A percentile compares a stretch with the other conserved stretches of the same genome.
Evolutionary conservation across 208 protist genomes (phyloP).

Genomic region (Strigomonas galati): DNA sequence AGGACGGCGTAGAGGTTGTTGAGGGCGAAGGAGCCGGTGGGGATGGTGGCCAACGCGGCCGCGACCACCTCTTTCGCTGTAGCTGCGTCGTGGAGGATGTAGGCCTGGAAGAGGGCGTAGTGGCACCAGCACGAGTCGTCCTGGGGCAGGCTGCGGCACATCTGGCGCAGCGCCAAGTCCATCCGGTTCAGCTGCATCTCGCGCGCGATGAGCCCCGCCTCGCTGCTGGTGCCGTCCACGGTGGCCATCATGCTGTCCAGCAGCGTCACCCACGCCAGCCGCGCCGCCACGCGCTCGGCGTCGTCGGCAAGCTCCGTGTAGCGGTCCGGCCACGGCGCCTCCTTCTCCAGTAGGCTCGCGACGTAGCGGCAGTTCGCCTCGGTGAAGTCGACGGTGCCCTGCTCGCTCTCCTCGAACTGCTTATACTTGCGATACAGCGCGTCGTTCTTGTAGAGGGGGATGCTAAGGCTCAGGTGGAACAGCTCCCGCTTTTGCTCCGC

Average conservation of each 20-base stretch:
- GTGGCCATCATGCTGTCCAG: conserved; percentile 34
- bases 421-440: conserved; percentile 27
- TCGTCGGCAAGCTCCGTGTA: conserved; percentile 40
- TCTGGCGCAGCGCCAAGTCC: conserved; percentile 78
- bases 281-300: conserved; percentile 26
- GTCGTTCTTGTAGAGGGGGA: conserved; percentile 53
- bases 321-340: conserved; percentile 71
- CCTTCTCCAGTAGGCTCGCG: conserved; percentile 18
- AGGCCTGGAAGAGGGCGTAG: conserved; percentile 68
- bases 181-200: conserved; percentile 66
- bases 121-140: conserved; percentile 74
- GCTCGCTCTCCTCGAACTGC: conserved; percentile 42
- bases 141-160: conserved; percentile 59
- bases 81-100: conserved; percentile 40
- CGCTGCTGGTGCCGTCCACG: conserved; percentile 23
- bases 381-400: neutral
- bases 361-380: conserved; percentile 21
- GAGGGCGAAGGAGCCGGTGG: conserved; percentile 47
- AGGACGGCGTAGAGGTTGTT: conserved; percentile 27
- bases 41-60: conserved; percentile 22
- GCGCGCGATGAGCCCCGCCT: conserved; percentile 5
- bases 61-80: conserved; percentile 39
- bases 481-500: conserved; percentile 46
- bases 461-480: conserved; percentile 60
- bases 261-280: conserved; percentile 43